Evolutionary conservation across 129 eudicot species (phyloP).

Genomic region (Escallonia rubra): DNA sequence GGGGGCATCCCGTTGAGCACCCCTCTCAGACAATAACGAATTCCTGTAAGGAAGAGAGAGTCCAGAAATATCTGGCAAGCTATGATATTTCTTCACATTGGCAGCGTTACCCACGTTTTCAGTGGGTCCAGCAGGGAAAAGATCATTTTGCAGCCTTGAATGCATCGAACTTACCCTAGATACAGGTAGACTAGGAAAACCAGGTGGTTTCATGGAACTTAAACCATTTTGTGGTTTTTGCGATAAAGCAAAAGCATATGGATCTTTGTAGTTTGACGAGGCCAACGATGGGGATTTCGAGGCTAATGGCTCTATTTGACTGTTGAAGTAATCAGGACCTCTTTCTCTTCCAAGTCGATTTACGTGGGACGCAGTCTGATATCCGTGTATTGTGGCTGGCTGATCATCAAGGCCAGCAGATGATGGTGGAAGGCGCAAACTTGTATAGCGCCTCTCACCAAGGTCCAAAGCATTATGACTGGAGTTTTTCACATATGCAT

Average conservation of each 20-base stretch:
- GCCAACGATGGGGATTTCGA: slow-evolving; percentile 42
- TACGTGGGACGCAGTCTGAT: slow-evolving; percentile 57
- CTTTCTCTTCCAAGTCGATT: slow-evolving; percentile 42
- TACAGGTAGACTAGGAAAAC: slow-evolving; percentile 58
- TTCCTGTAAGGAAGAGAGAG: slow-evolving; percentile 58
- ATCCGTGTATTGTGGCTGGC: slow-evolving; percentile 85
- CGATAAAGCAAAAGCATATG: slow-evolving; percentile 34
- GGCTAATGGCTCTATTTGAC: slow-evolving; percentile 34
- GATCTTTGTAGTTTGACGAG: slow-evolving; percentile 32
- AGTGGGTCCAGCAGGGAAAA: slow-evolving; percentile 21
- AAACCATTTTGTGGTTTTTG: slow-evolving; percentile 40
- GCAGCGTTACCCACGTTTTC: slow-evolving; percentile 27
- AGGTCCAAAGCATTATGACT: slow-evolving; percentile 37
- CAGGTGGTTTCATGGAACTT: slow-evolving; percentile 58
- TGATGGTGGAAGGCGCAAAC: slow-evolving; percentile 68
- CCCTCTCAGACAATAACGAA: slow-evolving; percentile 24
- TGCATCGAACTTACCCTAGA: slow-evolving; percentile 59
- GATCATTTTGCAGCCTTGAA: slow-evolving; percentile 35
- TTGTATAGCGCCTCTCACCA: slow-evolving; percentile 73
- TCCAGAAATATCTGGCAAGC: slow-evolving; percentile 86
- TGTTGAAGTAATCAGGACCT: slow-evolving; percentile 21
- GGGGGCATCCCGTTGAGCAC: slow-evolving; percentile 21
- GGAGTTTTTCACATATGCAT: slow-evolving; percentile 45
- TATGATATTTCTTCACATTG: slow-evolving; percentile 66
- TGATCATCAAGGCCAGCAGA: slow-evolving; percentile 54